Conservation (phyloP, 2,329 filamentous ascomycete species). For the Septoria linicola region DNA sequence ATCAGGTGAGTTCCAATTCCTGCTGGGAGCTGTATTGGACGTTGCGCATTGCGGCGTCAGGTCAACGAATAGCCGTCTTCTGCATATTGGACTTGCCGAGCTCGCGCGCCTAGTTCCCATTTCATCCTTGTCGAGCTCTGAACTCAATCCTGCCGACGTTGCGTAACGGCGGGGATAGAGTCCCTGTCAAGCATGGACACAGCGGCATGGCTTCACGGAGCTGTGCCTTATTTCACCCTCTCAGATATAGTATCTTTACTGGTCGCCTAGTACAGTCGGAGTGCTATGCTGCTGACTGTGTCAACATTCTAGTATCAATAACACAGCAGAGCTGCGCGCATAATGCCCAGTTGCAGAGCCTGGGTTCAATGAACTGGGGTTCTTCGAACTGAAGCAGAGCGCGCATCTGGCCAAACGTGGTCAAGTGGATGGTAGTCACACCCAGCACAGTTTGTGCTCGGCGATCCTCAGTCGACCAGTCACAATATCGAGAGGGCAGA, state of each 20-base stretch:
- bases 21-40: conserved; percentile 4
- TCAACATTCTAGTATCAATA: too few species aligned
- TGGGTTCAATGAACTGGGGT: too few species aligned
- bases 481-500: conserved; percentile 1
- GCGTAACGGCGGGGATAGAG: conserved; percentile 7
- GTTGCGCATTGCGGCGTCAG: not conserved
- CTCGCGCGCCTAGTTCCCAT: conserved; percentile 7
- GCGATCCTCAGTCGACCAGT: conserved; percentile 2
- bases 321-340: too few species aligned
- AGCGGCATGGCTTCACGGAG: conserved; percentile 9
- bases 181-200: not conserved
- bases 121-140: conserved; percentile 3
- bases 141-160: conserved; percentile 5
- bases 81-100: conserved; percentile 7
- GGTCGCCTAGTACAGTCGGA: too few species aligned
- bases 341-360: too few species aligned
- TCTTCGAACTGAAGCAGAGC: too few species aligned
- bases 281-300: too few species aligned
- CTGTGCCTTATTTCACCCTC: conserved; percentile 7
- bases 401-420: too few species aligned
- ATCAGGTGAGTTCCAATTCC: not conserved
- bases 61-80: conserved; percentile 6
- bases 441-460: not conserved
- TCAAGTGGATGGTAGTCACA: too few species aligned
- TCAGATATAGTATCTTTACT: too few species aligned